Conservation (phyloP, 371 early-diverging fungal species). For the Conidiobolus incongruus region DNA sequence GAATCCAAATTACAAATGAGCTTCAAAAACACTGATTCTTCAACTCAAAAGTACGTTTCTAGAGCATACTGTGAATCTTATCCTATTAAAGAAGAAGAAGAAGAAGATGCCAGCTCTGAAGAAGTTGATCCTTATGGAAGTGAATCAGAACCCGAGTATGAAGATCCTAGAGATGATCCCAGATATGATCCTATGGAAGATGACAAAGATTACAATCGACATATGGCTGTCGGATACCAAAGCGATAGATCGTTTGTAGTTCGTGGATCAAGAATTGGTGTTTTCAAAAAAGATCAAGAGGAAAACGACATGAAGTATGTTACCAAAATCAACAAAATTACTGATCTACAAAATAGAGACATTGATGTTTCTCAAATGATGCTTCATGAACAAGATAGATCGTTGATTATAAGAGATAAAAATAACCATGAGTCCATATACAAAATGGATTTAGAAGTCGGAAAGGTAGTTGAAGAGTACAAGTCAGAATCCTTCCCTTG, state of each 20-base stretch:
- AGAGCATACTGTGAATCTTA: conserved; percentile 4
- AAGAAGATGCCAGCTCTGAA: conserved; percentile 8
- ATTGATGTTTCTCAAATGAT: conserved; percentile 17
- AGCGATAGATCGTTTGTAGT: conserved; percentile 63
- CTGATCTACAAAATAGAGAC: no score
- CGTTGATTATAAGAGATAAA: conserved; percentile 45
- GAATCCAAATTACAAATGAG: neutral
- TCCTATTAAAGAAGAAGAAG: conserved; percentile 8
- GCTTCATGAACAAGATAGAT: conserved; percentile 55
- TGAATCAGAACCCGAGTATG: conserved; percentile 5
- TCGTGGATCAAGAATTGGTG: conserved; percentile 63
- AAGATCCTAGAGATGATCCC: neutral
- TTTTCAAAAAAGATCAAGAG: conserved; percentile 47
- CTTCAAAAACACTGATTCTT: neutral
- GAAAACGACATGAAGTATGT: conserved; percentile 33
- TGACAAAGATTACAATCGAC: conserved; percentile 19
- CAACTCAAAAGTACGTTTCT: neutral
- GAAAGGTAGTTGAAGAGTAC: conserved; percentile 87
- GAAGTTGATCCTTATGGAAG: conserved; percentile 9
- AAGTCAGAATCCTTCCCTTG: conserved; percentile 31
- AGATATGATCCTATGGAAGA: neutral
- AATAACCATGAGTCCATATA: conserved; percentile 38
- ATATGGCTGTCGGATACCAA: conserved; percentile 50
- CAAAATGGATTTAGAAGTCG: conserved; percentile 76
- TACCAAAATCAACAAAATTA: conserved; percentile 36